A percentile compares a stretch with the other conserved stretches of the same genome.
These are phyloP conservation scores for Gymnopus androsaceus DNA, from an alignment of 1,284 basidiomycete genomes.

Conservation along the genomic window DNA sequence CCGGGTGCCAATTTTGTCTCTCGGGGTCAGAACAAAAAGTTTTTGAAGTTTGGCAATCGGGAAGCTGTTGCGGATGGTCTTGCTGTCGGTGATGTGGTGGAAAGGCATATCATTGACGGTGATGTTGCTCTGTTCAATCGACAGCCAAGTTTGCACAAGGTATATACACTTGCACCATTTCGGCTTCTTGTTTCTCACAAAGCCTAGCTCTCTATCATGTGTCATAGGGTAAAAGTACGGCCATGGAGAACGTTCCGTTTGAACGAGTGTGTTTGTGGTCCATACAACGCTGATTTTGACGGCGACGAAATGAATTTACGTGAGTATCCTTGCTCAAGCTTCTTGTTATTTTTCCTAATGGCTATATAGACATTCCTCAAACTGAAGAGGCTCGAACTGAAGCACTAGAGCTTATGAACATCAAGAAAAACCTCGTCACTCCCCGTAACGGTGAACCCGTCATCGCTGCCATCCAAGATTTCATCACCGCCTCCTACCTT, in stretches of 20 bases:
- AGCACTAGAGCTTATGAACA: conserved; percentile 96
- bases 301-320: conserved; percentile 99
- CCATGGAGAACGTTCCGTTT: conserved; percentile 98
- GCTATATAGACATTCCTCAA: conserved; percentile 87
- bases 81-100: conserved; percentile 86
- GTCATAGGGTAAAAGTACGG: conserved; percentile 93
- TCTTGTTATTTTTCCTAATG: neutral
- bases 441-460: conserved; percentile 98
- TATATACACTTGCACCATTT: conserved; percentile 31
- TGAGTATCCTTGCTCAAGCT: conserved; percentile 40
- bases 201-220: conserved; percentile 93
- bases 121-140: conserved; percentile 99
- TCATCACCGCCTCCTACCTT: conserved; percentile 97
- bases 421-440: conserved; percentile 97
- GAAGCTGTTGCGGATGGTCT: conserved; percentile 76
- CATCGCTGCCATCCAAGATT: conserved; percentile 97
- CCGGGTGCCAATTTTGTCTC: conserved; percentile 97
- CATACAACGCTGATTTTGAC: conserved; percentile 99
- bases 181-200: neutral
- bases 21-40: conserved; percentile 83
- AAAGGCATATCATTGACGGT: conserved; percentile 93
- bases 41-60: conserved; percentile 80
- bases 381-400: conserved; percentile 99
- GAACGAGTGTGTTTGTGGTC: conserved; percentile 99
- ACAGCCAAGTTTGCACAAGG: conserved; percentile 97